Evolutionary conservation across 202 grass and related monocot species (phyloP), one percentile per base, ranked within the genome.

Genomic region (Digitaria exilis): DNA sequence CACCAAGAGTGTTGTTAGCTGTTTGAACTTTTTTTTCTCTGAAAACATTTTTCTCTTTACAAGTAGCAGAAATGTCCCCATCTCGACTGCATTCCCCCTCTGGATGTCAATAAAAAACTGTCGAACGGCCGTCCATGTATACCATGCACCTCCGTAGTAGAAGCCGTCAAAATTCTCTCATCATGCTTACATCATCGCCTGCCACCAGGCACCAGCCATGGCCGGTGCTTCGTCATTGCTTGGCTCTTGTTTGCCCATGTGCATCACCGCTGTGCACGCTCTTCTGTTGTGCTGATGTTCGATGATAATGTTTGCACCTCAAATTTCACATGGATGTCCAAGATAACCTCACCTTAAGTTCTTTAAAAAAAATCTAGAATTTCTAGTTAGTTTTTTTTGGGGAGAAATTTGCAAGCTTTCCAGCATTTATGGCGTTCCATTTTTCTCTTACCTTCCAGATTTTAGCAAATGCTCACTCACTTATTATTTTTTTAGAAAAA

Each of bases 31-130:
- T 56, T 58, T 58, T 2, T 10, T 26, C 25, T 58, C 22, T 58
- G 65, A 12, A 68, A 6, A 22, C 39, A 41, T 44, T 69, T 44
- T 69, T 44, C n/a, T 12, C 63, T 67, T 41, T 42, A 43, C 7
- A 68, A 43, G 65, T 43, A 69, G 65, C 39, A 43, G 37, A 68
- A 68, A 41, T 68, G 65, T 68, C 65, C 12, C 37, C 35, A 68
- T 43, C 65, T 43, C 65, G 21, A 21, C 6, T 4, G 65, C 65
- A 43, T 68, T 24, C 24, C 22, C 4, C 14, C n/a, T 44, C 5
- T 56, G n/a, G 21, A n/a, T 56, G 21, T 56, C 52, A 56, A 10
- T 56, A 8, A 24, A 56, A 56, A 56, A 56, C n/a, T 56, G n/a
- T 56, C 21, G 21, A 10, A 54, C 16, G 52, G 52, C n/a, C n/a